Evolutionary conservation across 495 filamentous ascomycete genomes (phyloP).

Genomic region (Xylaria bambusicola): DNA sequence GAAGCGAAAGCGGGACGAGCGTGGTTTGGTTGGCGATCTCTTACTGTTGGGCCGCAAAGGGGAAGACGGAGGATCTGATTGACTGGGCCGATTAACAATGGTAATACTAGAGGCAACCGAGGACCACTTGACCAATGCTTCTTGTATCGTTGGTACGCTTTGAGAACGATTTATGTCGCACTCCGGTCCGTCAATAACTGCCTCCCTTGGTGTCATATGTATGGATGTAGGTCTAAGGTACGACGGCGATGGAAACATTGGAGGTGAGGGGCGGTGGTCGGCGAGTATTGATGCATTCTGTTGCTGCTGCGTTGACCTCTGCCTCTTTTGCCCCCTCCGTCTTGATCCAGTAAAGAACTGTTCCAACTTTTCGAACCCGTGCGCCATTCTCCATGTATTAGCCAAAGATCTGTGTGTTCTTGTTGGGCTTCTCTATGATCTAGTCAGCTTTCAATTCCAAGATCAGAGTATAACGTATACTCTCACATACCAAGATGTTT

Average conservation of each 20-base stretch:
- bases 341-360: constrained; percentile 30
- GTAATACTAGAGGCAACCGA: constrained; percentile 25
- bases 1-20: constrained; percentile 24
- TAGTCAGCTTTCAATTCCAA: not conserved
- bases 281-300: constrained; percentile 10
- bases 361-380: constrained; percentile 30
- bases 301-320: constrained; percentile 19
- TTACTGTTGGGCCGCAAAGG: not conserved
- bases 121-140: constrained; percentile 23
- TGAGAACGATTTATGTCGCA: constrained; percentile 34
- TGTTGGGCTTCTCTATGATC: not conserved
- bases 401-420: not conserved
- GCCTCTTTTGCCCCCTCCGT: constrained; percentile 24
- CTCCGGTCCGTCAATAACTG: constrained; percentile 26
- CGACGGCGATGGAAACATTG: constrained; percentile 46
- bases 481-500: constrained; percentile 1
- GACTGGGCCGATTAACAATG: constrained; percentile 18
- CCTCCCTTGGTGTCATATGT: constrained; percentile 49
- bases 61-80: constrained; percentile 14
- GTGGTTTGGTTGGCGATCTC: constrained; percentile 2
- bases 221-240: constrained; percentile 49
- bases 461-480: not conserved
- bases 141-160: constrained; percentile 42
- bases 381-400: constrained; percentile 26
- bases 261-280: constrained; percentile 12